Evolutionary conservation across 75 land plant genomes (phyloP).

Genomic region (Ceratopteris richardii): DNA sequence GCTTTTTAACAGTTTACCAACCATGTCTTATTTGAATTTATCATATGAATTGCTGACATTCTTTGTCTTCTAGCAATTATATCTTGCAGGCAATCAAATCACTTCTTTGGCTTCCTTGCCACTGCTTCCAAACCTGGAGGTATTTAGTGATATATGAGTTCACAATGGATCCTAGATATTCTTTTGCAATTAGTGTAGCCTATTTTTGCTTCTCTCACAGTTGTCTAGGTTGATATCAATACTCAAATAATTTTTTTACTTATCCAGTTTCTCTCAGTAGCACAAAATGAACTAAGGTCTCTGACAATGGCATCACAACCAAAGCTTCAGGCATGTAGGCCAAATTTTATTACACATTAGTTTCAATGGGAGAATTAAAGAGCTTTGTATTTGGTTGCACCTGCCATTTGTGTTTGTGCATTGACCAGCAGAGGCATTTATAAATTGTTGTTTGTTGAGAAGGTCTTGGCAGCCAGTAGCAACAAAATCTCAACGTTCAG

Average conservation of each 20-base stretch:
- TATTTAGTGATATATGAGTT: conserved; percentile 8
- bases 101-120: conserved; percentile 75
- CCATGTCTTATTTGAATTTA: neutral
- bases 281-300: conserved; percentile 86
- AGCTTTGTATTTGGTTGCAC: too few relatives aligned
- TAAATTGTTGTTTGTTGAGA: conserved; percentile 1
- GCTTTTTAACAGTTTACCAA: neutral
- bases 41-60: neutral
- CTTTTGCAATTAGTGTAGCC: too few relatives aligned
- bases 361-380: neutral
- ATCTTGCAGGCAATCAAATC: conserved; percentile 97
- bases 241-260: neutral
- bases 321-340: conserved; percentile 60
- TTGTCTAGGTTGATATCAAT: too few relatives aligned
- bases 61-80: conserved; percentile 55
- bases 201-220: too few relatives aligned
- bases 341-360: neutral
- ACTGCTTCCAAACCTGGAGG: conserved; percentile 90
- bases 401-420: neutral
- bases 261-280: conserved; percentile 86
- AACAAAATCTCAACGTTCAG: conserved; percentile 84
- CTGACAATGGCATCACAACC: conserved; percentile 93
- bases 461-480: conserved; percentile 97
- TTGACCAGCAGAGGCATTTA: neutral
- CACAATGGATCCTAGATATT: neutral